Percentiles rank a stretch among this genome's conserved stretches.
Evolutionary conservation across 83 land plant genomes (phyloP).

Genomic region (Picea engelmannii): DNA sequence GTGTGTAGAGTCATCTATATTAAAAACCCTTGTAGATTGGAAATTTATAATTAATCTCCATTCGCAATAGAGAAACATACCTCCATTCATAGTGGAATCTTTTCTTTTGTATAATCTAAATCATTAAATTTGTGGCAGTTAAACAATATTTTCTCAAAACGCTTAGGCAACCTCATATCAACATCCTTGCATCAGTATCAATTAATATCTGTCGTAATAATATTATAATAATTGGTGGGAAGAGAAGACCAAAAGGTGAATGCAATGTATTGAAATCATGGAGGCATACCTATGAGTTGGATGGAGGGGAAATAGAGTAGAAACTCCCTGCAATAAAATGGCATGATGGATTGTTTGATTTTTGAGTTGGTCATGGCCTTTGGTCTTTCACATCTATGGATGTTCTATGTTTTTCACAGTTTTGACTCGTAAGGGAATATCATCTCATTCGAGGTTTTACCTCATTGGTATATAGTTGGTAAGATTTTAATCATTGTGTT

Average conservation of each 20-base stretch:
- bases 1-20: too few species aligned
- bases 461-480: neutral
- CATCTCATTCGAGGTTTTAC: conserved; percentile 1
- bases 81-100: too few species aligned
- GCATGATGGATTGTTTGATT: conserved; percentile 38
- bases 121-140: too few species aligned
- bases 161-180: too few species aligned
- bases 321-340: conserved; percentile 28
- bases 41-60: too few species aligned
- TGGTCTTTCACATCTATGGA: neutral
- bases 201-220: conserved; percentile 54
- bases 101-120: too few species aligned
- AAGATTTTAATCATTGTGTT: conserved; percentile 6
- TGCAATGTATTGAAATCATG: conserved; percentile 24
- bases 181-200: conserved; percentile 20
- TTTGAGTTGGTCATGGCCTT: conserved; percentile 21
- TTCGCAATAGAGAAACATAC: too few species aligned
- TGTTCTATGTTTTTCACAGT: neutral
- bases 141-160: too few species aligned
- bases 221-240: conserved; percentile 53
- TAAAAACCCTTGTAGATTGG: too few species aligned
- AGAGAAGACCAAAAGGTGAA: conserved; percentile 27
- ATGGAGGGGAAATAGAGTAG: conserved; percentile 31
- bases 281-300: conserved; percentile 24
- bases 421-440: neutral